Conservation (phyloP, 164 flowering plant species). For the Amborella trichopoda region DNA sequence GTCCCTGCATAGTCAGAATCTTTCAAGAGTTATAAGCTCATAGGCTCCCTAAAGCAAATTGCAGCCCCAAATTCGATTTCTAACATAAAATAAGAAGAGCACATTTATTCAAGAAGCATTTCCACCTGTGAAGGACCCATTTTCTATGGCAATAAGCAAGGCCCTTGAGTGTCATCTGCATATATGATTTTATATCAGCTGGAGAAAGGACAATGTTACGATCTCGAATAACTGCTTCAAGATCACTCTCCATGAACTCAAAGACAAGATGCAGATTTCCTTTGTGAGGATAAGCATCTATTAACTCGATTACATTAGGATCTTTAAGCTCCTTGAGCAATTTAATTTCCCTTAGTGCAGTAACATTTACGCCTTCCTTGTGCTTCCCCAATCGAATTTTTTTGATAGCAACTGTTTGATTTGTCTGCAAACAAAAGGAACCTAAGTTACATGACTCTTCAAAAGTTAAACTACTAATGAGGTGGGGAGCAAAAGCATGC, state of each 20-base stretch:
- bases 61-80: no score
- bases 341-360: slow-evolving; percentile 92
- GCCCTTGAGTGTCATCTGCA: slow-evolving; percentile 94
- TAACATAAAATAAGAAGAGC: not conserved
- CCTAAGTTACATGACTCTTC: not conserved
- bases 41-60: no score
- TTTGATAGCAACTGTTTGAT: slow-evolving; percentile 83
- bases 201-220: slow-evolving; percentile 87
- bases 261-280: slow-evolving; percentile 92
- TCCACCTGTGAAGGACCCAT: slow-evolving; percentile 92
- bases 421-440: slow-evolving; percentile 43
- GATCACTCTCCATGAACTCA: slow-evolving; percentile 97
- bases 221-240: slow-evolving; percentile 94
- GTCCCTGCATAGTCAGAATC: slow-evolving; percentile 50
- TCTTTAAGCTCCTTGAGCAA: slow-evolving; percentile 88
- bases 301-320: slow-evolving; percentile 81
- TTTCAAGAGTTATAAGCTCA: no score
- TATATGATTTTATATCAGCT: slow-evolving; percentile 75
- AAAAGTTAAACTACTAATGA: no score
- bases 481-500: no score
- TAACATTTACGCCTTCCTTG: slow-evolving; percentile 93
- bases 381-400: slow-evolving; percentile 88
- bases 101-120: not conserved
- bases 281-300: slow-evolving; percentile 93
- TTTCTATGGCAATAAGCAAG: slow-evolving; percentile 87